Conservation (phyloP, 208 protist species). For the Leishmania amazonensis region DNA sequence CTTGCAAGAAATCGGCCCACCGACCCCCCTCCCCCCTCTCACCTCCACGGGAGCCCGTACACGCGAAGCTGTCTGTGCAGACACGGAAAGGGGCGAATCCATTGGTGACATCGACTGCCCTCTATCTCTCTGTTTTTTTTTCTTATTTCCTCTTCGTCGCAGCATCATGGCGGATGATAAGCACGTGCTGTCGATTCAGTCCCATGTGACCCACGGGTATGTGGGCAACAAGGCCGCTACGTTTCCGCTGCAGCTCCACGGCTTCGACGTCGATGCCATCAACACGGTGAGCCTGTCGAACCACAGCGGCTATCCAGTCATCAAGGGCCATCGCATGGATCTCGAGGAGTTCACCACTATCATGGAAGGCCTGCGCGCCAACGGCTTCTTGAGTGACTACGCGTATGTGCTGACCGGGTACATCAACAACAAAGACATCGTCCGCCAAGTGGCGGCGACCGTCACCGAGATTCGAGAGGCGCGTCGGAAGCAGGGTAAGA, state of each 20-base stretch:
- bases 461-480: slow-evolving; percentile 65
- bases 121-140: background rate
- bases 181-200: slow-evolving; percentile 94
- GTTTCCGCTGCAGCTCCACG: slow-evolving; percentile 94
- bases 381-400: slow-evolving; percentile 85
- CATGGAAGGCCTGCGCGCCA: slow-evolving; percentile 85
- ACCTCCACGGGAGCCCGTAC: background rate
- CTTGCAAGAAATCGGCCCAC: background rate
- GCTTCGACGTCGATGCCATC: slow-evolving; percentile 94
- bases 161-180: slow-evolving; percentile 37
- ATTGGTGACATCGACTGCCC: background rate
- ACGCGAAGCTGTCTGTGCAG: background rate
- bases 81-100: background rate
- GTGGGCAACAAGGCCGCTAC: slow-evolving; percentile 96
- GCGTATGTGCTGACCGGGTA: slow-evolving; percentile 94
- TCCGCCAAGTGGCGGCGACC: slow-evolving; percentile 62
- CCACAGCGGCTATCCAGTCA: slow-evolving; percentile 94
- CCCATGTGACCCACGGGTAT: slow-evolving; percentile 95
- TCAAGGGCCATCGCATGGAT: slow-evolving; percentile 87
- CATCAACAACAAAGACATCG: slow-evolving; percentile 90
- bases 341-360: slow-evolving; percentile 79
- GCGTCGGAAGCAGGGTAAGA: slow-evolving; percentile 38
- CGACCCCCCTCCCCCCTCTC: background rate
- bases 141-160: background rate
- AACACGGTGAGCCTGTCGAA: slow-evolving; percentile 96